Evolutionary conservation across 345 rosid species (phyloP).

Genomic region (Moringa oleifera): DNA sequence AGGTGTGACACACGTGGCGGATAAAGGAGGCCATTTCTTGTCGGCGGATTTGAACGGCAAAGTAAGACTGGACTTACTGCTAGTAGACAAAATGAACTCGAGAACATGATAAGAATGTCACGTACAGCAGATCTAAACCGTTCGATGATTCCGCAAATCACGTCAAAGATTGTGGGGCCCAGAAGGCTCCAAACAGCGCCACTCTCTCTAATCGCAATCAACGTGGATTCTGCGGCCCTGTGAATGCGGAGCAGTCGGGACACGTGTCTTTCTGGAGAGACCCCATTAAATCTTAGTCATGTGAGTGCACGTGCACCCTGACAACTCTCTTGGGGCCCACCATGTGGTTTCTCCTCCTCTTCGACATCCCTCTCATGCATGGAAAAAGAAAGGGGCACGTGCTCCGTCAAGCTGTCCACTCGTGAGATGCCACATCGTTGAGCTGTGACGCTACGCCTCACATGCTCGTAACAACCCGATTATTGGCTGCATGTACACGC

Average conservation of each 20-base stretch:
- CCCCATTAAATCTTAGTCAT: constrained; percentile 25
- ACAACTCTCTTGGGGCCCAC: constrained; percentile 34
- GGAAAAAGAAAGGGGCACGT: constrained; percentile 12
- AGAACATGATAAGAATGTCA: constrained; percentile 13
- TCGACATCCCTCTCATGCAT: not conserved
- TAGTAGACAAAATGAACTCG: constrained; percentile 2
- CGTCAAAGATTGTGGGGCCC: constrained; percentile 13
- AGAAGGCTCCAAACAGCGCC: not conserved
- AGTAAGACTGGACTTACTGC: too few species aligned
- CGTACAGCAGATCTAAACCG: constrained; percentile 29
- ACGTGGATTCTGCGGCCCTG: constrained; percentile 25
- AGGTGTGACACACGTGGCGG: not conserved
- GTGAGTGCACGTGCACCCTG: constrained; percentile 65
- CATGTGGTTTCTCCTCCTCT: constrained; percentile 28
- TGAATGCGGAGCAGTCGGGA: constrained; percentile 17
- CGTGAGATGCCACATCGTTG: constrained; percentile 9
- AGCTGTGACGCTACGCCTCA: constrained; percentile 13
- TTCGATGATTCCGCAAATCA: constrained; percentile 17
- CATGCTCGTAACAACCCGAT: constrained; percentile 18
- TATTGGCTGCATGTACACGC: not conserved
- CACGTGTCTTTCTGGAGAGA: constrained; percentile 14
- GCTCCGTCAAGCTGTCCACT: constrained; percentile 21
- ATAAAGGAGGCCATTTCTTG: not conserved
- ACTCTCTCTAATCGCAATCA: constrained; percentile 17
- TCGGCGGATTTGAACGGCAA: not conserved